These are phyloP conservation scores for Boletus edulis DNA, from an alignment of 768 basidiomycete genomes.

Conservation along the genomic window DNA sequence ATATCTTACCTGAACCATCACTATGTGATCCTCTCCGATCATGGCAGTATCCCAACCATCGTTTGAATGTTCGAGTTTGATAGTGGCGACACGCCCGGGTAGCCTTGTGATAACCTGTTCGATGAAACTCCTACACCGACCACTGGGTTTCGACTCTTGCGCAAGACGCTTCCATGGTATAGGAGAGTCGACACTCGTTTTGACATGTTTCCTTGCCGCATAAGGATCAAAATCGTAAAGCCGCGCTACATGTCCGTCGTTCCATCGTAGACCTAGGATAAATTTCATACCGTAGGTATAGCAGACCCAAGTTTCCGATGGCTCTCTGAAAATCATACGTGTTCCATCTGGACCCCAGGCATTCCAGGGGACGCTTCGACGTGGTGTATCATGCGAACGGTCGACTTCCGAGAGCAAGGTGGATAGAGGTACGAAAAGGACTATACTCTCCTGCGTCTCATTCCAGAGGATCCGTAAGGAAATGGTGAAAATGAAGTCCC, in stretches of 20 bases:
- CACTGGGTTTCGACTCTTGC: conserved; percentile 2
- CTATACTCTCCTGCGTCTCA: conserved; percentile 10
- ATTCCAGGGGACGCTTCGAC: conserved; percentile 23
- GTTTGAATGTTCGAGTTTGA: conserved; percentile 12
- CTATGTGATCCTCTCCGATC: conserved; percentile 36
- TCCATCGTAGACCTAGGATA: conserved; percentile 25
- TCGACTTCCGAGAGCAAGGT: conserved; percentile 26
- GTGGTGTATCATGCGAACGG: conserved; percentile 1
- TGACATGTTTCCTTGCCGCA: conserved; percentile 15
- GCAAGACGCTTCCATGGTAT: conserved; percentile 20
- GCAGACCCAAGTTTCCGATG: conserved; percentile 35
- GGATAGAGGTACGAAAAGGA: conserved; percentile 33
- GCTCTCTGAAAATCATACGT: conserved; percentile 27
- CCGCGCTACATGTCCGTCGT: conserved; percentile 15
- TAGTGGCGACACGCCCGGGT: conserved; percentile 26
- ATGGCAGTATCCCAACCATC: conserved; percentile 31
- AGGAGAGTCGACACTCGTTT: conserved; percentile 2
- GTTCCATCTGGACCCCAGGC: conserved; percentile 33
- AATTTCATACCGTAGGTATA: conserved; percentile 36
- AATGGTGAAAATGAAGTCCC: conserved; percentile 34
- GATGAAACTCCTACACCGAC: conserved; percentile 16
- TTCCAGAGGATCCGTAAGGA: conserved; percentile 15
- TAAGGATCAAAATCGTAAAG: conserved; percentile 36
- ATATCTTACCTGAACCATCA: conserved; percentile 31
- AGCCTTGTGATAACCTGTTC: conserved; percentile 25